Percentiles rank a stretch among this genome's conserved stretches.
Evolutionary conservation across 169 alveolate genomes (phyloP).

Genomic region (Eimeria praecox): DNA sequence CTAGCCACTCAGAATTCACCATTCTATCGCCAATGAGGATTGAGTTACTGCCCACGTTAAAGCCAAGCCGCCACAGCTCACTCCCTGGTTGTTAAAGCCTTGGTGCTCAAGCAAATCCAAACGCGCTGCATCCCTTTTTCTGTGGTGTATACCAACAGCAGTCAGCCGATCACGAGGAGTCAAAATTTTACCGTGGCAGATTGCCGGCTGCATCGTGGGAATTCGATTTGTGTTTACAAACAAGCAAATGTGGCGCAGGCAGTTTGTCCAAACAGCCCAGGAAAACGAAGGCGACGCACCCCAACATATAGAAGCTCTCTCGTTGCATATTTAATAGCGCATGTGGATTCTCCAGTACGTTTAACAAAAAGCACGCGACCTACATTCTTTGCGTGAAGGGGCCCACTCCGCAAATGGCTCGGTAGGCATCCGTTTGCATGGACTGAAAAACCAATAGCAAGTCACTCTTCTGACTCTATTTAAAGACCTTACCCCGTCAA

Average conservation of each 20-base stretch:
- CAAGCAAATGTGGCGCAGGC: background rate
- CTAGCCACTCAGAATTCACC: background rate
- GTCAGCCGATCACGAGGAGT: background rate
- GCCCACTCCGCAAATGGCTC: background rate
- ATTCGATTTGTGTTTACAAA: background rate
- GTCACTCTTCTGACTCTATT: background rate
- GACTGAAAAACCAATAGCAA: background rate
- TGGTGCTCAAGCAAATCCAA: background rate
- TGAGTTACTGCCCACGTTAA: background rate
- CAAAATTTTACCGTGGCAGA: background rate
- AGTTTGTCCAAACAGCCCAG: background rate
- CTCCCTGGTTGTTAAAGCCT: background rate
- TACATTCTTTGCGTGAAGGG: background rate
- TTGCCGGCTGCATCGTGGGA: background rate
- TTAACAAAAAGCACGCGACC: background rate
- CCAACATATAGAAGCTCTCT: background rate
- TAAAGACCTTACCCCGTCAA: background rate
- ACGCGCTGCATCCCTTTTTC: background rate
- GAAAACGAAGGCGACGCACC: background rate
- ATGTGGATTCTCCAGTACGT: background rate
- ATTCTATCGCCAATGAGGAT: background rate
- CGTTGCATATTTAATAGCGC: background rate
- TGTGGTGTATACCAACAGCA: background rate
- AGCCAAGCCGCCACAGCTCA: background rate
- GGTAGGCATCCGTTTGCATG: background rate